phyloP scores from a whole-genome alignment of 2,329 filamentous ascomycete species.

The Venturiaceae sp. region DNA sequence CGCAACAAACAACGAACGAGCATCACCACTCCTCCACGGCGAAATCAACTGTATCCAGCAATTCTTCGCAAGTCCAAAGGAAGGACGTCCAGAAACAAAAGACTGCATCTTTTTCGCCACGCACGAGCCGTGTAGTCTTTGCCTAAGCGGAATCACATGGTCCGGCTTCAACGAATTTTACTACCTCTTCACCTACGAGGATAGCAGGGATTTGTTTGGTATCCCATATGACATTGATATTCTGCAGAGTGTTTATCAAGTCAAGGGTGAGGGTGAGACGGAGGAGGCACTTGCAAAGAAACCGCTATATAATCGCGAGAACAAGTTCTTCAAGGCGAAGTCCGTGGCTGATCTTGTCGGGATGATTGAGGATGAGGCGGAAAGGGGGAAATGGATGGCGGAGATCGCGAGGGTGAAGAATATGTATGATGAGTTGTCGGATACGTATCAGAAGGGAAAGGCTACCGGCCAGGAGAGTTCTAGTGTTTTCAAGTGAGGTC shows the following conservation, averaged over 20 bases:
- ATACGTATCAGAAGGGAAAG: constrained; percentile 8
- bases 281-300: constrained; percentile 20
- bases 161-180: constrained; percentile 47
- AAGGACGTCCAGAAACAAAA: constrained; percentile 27
- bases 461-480: not conserved
- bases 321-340: constrained; percentile 41
- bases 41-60: constrained; percentile 53
- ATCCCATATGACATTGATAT: constrained; percentile 52
- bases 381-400: constrained; percentile 21
- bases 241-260: constrained; percentile 44
- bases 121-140: constrained; percentile 50
- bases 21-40: constrained; percentile 47
- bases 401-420: constrained; percentile 41
- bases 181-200: constrained; percentile 50
- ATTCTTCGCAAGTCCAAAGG: constrained; percentile 37
- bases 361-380: constrained; percentile 25
- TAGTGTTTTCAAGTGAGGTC: constrained; percentile 3
- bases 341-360: constrained; percentile 14
- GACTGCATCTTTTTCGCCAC: constrained; percentile 50
- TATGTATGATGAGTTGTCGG: constrained; percentile 27
- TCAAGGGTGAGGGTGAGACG: constrained; percentile 24
- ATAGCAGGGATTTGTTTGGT: constrained; percentile 44
- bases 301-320: constrained; percentile 44
- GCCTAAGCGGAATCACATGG: constrained; percentile 49
- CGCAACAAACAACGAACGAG: constrained; percentile 46